phyloP scores from a whole-genome alignment of 2,329 filamentous ascomycete genomes.

The Sporothrix variecibatus region DNA sequence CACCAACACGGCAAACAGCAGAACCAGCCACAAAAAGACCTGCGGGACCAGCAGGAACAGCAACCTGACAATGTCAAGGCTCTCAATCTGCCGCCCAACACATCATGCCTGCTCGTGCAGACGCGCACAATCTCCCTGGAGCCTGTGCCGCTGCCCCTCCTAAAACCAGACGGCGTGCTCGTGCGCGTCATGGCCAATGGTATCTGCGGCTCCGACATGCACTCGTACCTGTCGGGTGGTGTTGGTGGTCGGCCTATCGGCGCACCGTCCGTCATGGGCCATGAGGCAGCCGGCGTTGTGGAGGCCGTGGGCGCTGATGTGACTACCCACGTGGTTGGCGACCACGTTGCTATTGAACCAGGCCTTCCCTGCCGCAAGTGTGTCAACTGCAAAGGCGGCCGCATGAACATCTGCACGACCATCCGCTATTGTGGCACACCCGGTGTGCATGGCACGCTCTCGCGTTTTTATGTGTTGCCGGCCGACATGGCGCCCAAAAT shows the following conservation, averaged over 20 bases:
- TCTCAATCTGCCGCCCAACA: conserved; percentile 24
- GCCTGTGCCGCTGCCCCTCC: conserved; percentile 70
- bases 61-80: background rate
- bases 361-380: conserved; percentile 83
- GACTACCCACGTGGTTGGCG: conserved; percentile 65
- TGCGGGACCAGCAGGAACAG: background rate
- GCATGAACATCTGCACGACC: conserved; percentile 87
- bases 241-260: conserved; percentile 84
- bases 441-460: conserved; percentile 82
- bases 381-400: conserved; percentile 72
- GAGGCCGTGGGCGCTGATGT: conserved; percentile 68
- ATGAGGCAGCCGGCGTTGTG: conserved; percentile 74
- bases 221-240: conserved; percentile 85
- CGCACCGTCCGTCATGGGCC: conserved; percentile 76
- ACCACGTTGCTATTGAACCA: conserved; percentile 87
- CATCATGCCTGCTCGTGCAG: conserved; percentile 25
- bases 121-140: conserved; percentile 68
- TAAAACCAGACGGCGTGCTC: conserved; percentile 73
- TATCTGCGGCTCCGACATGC: conserved; percentile 83
- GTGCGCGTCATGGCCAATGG: conserved; percentile 82
- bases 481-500: conserved; percentile 93
- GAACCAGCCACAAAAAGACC: background rate
- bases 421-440: conserved; percentile 93
- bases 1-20: background rate
- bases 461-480: conserved; percentile 79